Percentiles rank a stretch among this genome's conserved stretches.
Evolutionary conservation across 805 yeast species (phyloP).

Genomic region (Candida chilensis): DNA sequence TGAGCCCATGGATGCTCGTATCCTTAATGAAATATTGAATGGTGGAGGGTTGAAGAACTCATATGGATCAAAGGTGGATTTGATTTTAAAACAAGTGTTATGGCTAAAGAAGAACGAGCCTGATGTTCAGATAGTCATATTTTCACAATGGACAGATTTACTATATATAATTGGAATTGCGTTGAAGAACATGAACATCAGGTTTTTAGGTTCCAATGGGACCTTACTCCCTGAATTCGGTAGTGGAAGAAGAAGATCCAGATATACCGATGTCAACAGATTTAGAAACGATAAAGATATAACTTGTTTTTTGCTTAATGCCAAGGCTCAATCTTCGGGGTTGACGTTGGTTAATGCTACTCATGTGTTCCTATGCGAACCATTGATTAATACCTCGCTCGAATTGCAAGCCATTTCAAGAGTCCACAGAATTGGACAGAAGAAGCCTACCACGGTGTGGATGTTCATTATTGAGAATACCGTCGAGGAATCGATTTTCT

Average conservation of each 20-base stretch:
- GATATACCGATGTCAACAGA: conserved; percentile 33
- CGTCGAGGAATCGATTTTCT: conserved; percentile 81
- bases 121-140: conserved; percentile 71
- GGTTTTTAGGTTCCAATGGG: conserved; percentile 46
- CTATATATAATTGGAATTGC: conserved; percentile 60
- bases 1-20: conserved; percentile 29
- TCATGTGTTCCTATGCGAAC: conserved; percentile 89
- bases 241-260: conserved; percentile 13
- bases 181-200: conserved; percentile 46
- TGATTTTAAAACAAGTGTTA: conserved; percentile 63
- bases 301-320: conserved; percentile 83
- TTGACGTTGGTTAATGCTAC: conserved; percentile 86
- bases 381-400: conserved; percentile 76
- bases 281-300: conserved; percentile 53
- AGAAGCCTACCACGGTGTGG: conserved; percentile 79
- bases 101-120: conserved; percentile 52
- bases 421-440: conserved; percentile 89
- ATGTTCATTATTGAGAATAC: conserved; percentile 76
- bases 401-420: conserved; percentile 91
- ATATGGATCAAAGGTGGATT: conserved; percentile 84
- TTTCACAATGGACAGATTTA: conserved; percentile 84
- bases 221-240: conserved; percentile 20
- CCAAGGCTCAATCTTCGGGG: conserved; percentile 85
- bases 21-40: conserved; percentile 32
- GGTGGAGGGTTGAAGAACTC: conserved; percentile 17